phyloP scores from a whole-genome alignment of 2,329 filamentous ascomycete species.

The Nemania serpens region DNA sequence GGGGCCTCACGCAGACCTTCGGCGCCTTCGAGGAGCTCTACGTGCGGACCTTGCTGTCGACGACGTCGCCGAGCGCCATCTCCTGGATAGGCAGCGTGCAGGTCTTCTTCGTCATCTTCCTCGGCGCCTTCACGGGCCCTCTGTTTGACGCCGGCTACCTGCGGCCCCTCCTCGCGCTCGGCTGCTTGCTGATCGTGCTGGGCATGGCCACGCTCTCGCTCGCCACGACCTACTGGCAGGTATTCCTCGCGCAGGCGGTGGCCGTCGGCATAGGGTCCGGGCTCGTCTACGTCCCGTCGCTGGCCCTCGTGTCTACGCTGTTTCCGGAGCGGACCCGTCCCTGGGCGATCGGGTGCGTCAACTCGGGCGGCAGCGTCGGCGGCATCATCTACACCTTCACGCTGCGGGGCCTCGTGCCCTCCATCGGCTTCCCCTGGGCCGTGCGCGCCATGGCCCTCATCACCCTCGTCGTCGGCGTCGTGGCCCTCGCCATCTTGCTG shows the following conservation, averaged over 20 bases:
- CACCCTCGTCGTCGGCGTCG: conserved; percentile 1
- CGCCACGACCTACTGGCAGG: conserved; percentile 46
- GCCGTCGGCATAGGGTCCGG: conserved; percentile 45
- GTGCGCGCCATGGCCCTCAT: conserved; percentile 8
- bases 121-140: conserved; percentile 18
- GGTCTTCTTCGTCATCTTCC: conserved; percentile 38
- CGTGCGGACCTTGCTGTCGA: background rate
- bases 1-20: conserved; percentile 9
- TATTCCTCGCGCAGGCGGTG: conserved; percentile 46
- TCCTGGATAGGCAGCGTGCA: conserved; percentile 51
- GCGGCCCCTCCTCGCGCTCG: background rate
- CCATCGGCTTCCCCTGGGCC: conserved; percentile 7
- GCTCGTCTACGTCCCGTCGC: conserved; percentile 58
- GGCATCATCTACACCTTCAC: conserved; percentile 49
- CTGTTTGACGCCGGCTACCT: conserved; percentile 42
- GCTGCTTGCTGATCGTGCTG: conserved; percentile 42
- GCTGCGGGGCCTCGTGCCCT: conserved; percentile 45
- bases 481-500: conserved; percentile 7
- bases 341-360: conserved; percentile 63
- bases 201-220: conserved; percentile 60
- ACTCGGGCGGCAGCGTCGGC: conserved; percentile 60
- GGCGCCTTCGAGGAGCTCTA: conserved; percentile 10
- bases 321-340: conserved; percentile 63
- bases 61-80: conserved; percentile 10
- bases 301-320: conserved; percentile 49